phyloP scores from a whole-genome alignment of 2,329 filamentous ascomycete genomes.

The Exophiala mesophila region DNA sequence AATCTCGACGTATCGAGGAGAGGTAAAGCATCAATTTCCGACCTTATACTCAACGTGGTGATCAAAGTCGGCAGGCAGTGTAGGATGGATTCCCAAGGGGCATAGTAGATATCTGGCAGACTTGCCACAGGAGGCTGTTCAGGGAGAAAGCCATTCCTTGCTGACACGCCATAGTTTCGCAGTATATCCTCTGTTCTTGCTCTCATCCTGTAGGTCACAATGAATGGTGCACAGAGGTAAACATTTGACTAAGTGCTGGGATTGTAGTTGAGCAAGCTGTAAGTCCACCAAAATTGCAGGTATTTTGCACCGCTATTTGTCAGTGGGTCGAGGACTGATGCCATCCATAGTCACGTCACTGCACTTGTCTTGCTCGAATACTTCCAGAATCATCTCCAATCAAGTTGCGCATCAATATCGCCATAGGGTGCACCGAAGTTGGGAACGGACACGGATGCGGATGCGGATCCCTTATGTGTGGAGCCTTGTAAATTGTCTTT shows the following conservation, averaged over 20 bases:
- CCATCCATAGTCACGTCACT: neutral
- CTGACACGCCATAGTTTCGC: conserved; percentile 5
- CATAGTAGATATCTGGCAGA: conserved; percentile 79
- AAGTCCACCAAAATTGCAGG: too few species aligned
- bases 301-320: too few species aligned
- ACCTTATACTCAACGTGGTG: conserved; percentile 67
- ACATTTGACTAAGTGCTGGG: too few species aligned
- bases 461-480: conserved; percentile 1
- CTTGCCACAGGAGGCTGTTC: conserved; percentile 66
- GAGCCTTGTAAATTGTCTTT: neutral
- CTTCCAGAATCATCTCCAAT: too few species aligned
- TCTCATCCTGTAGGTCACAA: conserved; percentile 5
- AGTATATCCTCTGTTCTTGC: conserved; percentile 8
- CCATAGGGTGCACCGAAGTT: too few species aligned
- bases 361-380: neutral
- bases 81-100: conserved; percentile 79
- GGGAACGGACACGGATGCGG: conserved; percentile 1
- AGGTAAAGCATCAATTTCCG: conserved; percentile 70
- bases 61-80: conserved; percentile 75
- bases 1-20: conserved; percentile 72
- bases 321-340: neutral
- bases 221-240: neutral
- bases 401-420: too few species aligned
- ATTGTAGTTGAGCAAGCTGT: too few species aligned
- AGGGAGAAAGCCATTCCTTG: conserved; percentile 73